These are phyloP conservation scores for Protomyces inundatus DNA, from an alignment of 1,139 yeast genomes.

Conservation along the genomic window DNA sequence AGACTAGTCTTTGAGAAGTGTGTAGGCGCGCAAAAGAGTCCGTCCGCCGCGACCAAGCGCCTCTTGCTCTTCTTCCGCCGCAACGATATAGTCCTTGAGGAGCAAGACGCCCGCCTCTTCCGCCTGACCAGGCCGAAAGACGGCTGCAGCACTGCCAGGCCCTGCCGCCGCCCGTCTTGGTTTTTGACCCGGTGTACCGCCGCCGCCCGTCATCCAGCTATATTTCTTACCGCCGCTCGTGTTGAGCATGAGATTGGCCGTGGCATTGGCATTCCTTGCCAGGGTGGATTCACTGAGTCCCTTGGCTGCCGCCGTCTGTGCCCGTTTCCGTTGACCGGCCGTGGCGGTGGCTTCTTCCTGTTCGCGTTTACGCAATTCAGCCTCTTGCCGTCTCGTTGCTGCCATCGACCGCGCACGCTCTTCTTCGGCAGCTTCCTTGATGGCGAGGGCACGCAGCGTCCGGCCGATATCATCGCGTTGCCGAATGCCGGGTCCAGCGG, in stretches of 20 bases:
- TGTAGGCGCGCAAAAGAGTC: slow-evolving; percentile 12
- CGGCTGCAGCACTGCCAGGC: slow-evolving; percentile 6
- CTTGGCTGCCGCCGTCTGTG: slow-evolving; percentile 12
- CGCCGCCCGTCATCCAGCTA: slow-evolving; percentile 27
- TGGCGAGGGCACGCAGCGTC: slow-evolving; percentile 14
- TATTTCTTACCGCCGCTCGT: slow-evolving; percentile 27
- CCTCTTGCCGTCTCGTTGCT: slow-evolving; percentile 21
- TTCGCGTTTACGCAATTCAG: slow-evolving; percentile 11
- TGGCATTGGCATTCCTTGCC: slow-evolving; percentile 25
- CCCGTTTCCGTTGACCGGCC: not conserved
- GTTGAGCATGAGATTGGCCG: slow-evolving; percentile 27
- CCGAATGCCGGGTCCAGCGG: slow-evolving; percentile 12
- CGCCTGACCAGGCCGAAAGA: slow-evolving; percentile 9
- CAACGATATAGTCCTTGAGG: slow-evolving; percentile 19
- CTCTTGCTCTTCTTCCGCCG: slow-evolving; percentile 16
- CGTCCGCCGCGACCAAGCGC: slow-evolving; percentile 18
- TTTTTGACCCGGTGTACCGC: slow-evolving; percentile 7
- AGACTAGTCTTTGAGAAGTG: slow-evolving; percentile 8
- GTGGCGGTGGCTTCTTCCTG: slow-evolving; percentile 3
- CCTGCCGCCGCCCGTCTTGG: slow-evolving; percentile 10
- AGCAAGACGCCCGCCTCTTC: slow-evolving; percentile 8
- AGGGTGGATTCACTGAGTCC: slow-evolving; percentile 22
- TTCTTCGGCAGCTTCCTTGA: slow-evolving; percentile 22
- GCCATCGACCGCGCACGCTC: slow-evolving; percentile 22
- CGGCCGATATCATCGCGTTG: slow-evolving; percentile 22